Evolutionary conservation across 139 green algal species (phyloP).

Genomic region (Haematococcus lacustris): DNA sequence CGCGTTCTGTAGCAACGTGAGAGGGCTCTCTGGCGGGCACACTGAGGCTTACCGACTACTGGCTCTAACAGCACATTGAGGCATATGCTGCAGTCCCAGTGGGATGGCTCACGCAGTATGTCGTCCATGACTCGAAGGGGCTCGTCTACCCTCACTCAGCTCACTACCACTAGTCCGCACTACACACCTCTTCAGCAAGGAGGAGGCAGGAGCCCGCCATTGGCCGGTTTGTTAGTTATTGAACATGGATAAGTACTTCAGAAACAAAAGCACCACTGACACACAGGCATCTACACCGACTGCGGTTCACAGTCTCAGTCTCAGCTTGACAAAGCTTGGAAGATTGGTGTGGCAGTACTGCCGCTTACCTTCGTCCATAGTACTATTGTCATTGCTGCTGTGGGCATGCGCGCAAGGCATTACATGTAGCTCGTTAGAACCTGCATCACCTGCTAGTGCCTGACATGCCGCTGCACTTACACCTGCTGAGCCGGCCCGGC

Average conservation of each 20-base stretch:
- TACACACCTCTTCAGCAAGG: background rate
- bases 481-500: background rate
- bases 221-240: background rate
- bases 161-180: background rate
- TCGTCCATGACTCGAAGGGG: background rate
- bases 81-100: conserved; percentile 14
- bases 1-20: background rate
- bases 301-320: too few relatives aligned
- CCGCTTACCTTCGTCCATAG: too few relatives aligned
- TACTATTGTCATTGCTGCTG: too few relatives aligned
- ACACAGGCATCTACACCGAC: too few relatives aligned
- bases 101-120: too few relatives aligned
- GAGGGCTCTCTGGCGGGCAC: background rate
- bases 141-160: background rate
- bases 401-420: too few relatives aligned
- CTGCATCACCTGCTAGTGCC: too few relatives aligned
- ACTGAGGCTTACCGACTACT: conserved; percentile 9
- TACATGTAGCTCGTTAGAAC: too few relatives aligned
- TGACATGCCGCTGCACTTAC: background rate
- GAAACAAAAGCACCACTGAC: background rate
- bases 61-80: conserved; percentile 11
- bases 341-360: too few relatives aligned
- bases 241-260: background rate
- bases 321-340: too few relatives aligned
- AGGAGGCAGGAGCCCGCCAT: background rate